Percentiles rank a stretch among this genome's conserved stretches.
Evolutionary conservation across 129 eudicot genomes (phyloP).

Genomic region (Lactuca saligna): DNA sequence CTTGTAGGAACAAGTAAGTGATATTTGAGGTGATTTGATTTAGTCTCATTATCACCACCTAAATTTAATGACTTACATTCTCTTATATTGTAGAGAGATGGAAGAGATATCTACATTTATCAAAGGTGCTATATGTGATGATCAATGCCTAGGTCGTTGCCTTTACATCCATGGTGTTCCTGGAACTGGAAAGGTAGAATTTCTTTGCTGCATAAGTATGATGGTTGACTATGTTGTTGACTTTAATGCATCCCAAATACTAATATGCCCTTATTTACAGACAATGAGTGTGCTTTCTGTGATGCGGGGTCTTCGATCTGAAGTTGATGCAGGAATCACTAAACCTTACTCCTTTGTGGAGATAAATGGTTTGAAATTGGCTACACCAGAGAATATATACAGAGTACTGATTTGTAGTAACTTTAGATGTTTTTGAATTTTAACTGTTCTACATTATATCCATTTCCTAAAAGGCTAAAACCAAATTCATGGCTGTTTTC

Average conservation of each 20-base stretch:
- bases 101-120: conserved; percentile 81
- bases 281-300: conserved; percentile 97
- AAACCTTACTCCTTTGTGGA: conserved; percentile 91
- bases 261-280: conserved; percentile 47
- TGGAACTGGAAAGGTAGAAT: conserved; percentile 92
- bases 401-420: conserved; percentile 42
- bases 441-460: neutral
- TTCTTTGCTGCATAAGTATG: neutral
- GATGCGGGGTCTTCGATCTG: conserved; percentile 75
- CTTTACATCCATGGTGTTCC: conserved; percentile 99
- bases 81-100: conserved; percentile 64
- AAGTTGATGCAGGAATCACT: conserved; percentile 78
- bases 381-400: conserved; percentile 89
- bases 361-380: conserved; percentile 86
- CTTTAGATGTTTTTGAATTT: neutral
- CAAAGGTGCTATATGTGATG: conserved; percentile 90
- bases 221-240: neutral
- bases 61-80: neutral
- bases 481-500: conserved; percentile 22
- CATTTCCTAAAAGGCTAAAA: conserved; percentile 8
- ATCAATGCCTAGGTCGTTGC: conserved; percentile 97
- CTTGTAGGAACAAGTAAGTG: conserved; percentile 91
- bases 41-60: conserved; percentile 6
- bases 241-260: neutral
- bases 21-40: neutral